These are phyloP conservation scores for Aspergillus carlsbadensis DNA, from an alignment of 495 filamentous ascomycete genomes.

Conservation along the genomic window DNA sequence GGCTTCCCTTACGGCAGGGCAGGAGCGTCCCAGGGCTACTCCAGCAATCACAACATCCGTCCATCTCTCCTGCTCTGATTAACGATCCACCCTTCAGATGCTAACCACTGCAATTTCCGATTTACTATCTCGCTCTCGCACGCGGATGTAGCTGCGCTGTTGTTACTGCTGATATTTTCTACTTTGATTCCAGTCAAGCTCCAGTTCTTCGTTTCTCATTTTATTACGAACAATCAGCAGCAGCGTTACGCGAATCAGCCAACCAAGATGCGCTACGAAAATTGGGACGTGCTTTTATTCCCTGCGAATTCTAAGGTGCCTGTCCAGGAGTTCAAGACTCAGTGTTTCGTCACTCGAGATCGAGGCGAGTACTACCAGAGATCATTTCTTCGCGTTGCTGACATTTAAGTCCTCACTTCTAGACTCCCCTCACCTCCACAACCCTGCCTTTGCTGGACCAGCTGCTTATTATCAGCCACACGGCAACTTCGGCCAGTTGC, in stretches of 20 bases:
- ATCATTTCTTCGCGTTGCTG: neutral
- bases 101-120: neutral
- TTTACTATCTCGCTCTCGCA: constrained; percentile 4
- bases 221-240: constrained; percentile 6
- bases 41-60: neutral
- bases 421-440: constrained; percentile 40
- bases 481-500: constrained; percentile 48
- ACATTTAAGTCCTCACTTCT: neutral
- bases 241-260: constrained; percentile 9
- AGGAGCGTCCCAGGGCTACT: neutral
- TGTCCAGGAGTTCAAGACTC: constrained; percentile 82
- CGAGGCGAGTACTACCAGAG: constrained; percentile 42
- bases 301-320: constrained; percentile 62
- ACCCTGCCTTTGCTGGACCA: constrained; percentile 27
- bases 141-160: constrained; percentile 12
- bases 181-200: constrained; percentile 10
- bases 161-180: constrained; percentile 22
- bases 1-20: neutral
- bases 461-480: constrained; percentile 28
- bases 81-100: neutral
- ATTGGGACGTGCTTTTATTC: constrained; percentile 86
- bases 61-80: neutral
- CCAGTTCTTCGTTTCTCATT: constrained; percentile 20
- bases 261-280: constrained; percentile 70
- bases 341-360: constrained; percentile 74